Conservation (phyloP, 352 stramenopile genomes). For the Phytophthora citrophthora region DNA sequence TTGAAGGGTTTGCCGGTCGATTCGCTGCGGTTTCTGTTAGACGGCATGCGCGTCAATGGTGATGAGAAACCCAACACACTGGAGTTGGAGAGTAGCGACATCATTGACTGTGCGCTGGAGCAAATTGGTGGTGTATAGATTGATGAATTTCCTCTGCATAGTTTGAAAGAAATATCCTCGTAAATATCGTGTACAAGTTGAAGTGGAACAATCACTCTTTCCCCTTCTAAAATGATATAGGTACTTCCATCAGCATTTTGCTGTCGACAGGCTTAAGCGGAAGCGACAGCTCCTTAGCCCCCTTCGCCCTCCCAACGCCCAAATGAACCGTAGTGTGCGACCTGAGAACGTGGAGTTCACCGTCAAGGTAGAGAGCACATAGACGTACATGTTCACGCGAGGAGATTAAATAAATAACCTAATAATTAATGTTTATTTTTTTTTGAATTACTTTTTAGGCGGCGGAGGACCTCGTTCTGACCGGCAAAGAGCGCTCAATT, state of each 20-base stretch:
- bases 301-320: not conserved
- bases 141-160: no score
- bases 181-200: not conserved
- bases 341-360: slow-evolving; percentile 97
- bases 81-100: slow-evolving; percentile 97
- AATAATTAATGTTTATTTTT: not conserved
- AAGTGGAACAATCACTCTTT: not conserved
- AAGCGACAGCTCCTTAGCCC: not conserved
- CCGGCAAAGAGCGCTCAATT: slow-evolving; percentile 82
- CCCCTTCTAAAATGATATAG: slow-evolving; percentile 1
- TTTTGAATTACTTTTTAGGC: slow-evolving; percentile 36
- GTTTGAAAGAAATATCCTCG: no score
- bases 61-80: slow-evolving; percentile 96
- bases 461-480: slow-evolving; percentile 77
- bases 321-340: slow-evolving; percentile 82
- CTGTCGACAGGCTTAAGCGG: not conserved
- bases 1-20: slow-evolving; percentile 92
- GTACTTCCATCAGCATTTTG: not conserved
- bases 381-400: no score
- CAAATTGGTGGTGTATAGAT: slow-evolving; percentile 76
- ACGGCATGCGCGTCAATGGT: slow-evolving; percentile 95
- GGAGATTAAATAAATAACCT: no score
- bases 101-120: slow-evolving; percentile 97
- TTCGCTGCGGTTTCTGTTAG: slow-evolving; percentile 96
- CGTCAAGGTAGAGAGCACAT: slow-evolving; percentile 76